Conservation (phyloP, 1,284 basidiomycete genomes). For the Cerioporus squamosus region DNA sequence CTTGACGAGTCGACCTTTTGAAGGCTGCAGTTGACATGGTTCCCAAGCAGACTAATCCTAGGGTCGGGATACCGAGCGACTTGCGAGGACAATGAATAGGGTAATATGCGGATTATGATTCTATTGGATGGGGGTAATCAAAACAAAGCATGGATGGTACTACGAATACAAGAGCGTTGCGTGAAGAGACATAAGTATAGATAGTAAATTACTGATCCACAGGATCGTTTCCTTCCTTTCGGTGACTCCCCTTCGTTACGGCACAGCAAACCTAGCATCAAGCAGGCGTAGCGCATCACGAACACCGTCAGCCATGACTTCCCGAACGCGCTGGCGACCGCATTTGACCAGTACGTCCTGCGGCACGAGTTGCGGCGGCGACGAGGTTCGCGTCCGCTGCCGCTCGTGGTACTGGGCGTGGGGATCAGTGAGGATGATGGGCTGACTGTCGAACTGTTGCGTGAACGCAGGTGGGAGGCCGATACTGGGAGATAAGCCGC, state of each 20-base stretch:
- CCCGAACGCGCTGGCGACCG: constrained; percentile 59
- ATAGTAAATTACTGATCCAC: constrained; percentile 7
- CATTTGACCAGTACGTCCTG: constrained; percentile 64
- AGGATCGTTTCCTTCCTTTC: background rate
- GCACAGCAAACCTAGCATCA: constrained; percentile 64
- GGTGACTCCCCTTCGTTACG: constrained; percentile 10
- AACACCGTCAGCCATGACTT: constrained; percentile 80
- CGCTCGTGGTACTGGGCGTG: constrained; percentile 55
- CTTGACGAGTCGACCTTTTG: background rate
- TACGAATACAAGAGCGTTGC: background rate
- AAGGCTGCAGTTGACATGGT: no score
- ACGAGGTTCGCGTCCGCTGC: constrained; percentile 50
- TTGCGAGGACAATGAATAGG: background rate
- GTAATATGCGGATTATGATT: background rate
- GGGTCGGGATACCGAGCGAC: no score
- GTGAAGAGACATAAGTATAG: constrained; percentile 10
- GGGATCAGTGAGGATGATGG: constrained; percentile 53
- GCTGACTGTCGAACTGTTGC: constrained; percentile 28
- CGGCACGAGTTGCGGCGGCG: constrained; percentile 56
- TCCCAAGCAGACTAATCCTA: no score
- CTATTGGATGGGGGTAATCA: background rate
- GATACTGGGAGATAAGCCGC: constrained; percentile 39
- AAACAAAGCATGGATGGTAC: background rate
- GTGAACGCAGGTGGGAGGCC: constrained; percentile 20
- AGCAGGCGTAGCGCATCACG: constrained; percentile 78